Conservation (phyloP, 2,329 filamentous ascomycete genomes). For the Fusarium xyrophilum region DNA sequence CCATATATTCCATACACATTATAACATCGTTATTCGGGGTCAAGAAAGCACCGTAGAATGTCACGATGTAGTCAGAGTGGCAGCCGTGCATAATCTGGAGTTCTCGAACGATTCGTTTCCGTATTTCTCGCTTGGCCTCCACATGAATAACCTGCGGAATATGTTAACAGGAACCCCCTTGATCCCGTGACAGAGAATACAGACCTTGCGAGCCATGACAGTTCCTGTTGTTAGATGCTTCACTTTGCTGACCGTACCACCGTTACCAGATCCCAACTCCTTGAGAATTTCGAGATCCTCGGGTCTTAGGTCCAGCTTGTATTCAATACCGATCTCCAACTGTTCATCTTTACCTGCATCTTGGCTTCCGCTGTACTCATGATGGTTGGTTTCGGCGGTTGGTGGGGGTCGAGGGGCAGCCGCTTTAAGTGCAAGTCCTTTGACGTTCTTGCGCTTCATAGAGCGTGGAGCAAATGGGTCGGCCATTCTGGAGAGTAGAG, state of each 20-base stretch:
- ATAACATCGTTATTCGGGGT: slow-evolving; percentile 98
- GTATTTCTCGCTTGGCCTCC: slow-evolving; percentile 95
- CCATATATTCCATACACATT: slow-evolving; percentile 99
- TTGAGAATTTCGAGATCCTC: slow-evolving; percentile 93
- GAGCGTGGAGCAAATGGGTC: slow-evolving; percentile 73
- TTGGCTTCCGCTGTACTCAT: slow-evolving; percentile 66
- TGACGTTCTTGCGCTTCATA: slow-evolving; percentile 99
- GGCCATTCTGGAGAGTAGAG: slow-evolving; percentile 57
- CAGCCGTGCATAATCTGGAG: slow-evolving; percentile 98
- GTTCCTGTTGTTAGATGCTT: slow-evolving; percentile 93
- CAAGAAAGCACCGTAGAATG: slow-evolving; percentile 95
- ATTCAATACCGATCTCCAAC: slow-evolving; percentile 96
- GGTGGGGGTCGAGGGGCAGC: slow-evolving; percentile 74
- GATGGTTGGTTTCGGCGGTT: slow-evolving; percentile 74
- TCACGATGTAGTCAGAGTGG: slow-evolving; percentile 95
- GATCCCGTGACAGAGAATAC: slow-evolving; percentile 1
- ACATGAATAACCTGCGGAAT: slow-evolving; percentile 85
- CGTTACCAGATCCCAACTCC: slow-evolving; percentile 94
- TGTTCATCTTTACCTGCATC: slow-evolving; percentile 63
- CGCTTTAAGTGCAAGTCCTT: slow-evolving; percentile 87
- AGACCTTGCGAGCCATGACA: slow-evolving; percentile 96
- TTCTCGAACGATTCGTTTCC: slow-evolving; percentile 95
- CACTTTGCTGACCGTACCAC: slow-evolving; percentile 98
- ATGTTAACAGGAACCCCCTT: slow-evolving; percentile 25
- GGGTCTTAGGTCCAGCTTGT: slow-evolving; percentile 88